Conservation (phyloP, 2,329 filamentous ascomycete species). For the Stachybotrys chlorohalonatus region DNA sequence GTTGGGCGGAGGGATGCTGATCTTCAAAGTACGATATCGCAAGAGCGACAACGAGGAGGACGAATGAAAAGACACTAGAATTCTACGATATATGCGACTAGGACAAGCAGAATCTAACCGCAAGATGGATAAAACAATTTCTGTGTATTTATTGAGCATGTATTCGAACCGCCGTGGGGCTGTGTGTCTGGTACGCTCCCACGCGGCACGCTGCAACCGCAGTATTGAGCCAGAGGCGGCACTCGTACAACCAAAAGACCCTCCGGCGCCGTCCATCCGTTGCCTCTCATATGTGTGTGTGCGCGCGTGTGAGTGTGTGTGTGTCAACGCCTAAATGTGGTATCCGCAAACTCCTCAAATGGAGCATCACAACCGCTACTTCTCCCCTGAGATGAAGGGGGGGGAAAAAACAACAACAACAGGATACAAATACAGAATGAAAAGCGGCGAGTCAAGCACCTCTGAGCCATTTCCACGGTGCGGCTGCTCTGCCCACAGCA, state of each 20-base stretch:
- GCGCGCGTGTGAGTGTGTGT: neutral
- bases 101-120: too few relatives aligned
- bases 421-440: neutral
- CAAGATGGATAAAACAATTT: too few relatives aligned
- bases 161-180: too few relatives aligned
- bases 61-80: neutral
- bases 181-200: neutral
- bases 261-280: neutral
- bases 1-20: too few relatives aligned
- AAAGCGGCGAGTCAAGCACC: neutral
- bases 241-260: neutral
- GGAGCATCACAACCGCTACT: neutral
- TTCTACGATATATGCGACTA: neutral
- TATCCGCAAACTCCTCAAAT: neutral
- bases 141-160: too few relatives aligned
- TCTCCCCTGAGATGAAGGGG: neutral
- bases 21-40: too few relatives aligned
- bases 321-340: neutral
- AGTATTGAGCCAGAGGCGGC: neutral
- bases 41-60: too few relatives aligned
- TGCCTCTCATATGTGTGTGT: neutral
- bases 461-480: neutral
- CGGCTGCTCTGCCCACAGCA: neutral
- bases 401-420: neutral
- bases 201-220: neutral